These are phyloP conservation scores for Umbellularia californica DNA, from an alignment of 164 flowering plant genomes.

Conservation along the genomic window DNA sequence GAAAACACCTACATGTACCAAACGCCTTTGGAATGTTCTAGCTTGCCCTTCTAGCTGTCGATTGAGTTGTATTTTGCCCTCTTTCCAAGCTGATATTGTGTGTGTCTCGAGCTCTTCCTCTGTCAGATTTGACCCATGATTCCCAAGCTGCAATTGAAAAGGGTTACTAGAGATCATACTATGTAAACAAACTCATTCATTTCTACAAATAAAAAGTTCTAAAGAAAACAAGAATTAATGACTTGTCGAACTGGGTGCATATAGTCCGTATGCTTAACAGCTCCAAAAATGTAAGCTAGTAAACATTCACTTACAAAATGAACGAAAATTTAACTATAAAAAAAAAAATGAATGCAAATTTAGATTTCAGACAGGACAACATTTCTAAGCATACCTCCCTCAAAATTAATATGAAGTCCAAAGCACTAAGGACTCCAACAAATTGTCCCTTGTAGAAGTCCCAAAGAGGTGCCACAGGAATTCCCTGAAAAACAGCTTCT, in stretches of 20 bases:
- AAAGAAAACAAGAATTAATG: too few relatives aligned
- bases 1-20: constrained; percentile 59
- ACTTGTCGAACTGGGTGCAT: too few relatives aligned
- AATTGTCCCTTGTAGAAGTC: constrained; percentile 66
- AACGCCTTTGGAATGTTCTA: constrained; percentile 38
- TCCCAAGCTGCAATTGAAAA: constrained; percentile 65
- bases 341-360: too few relatives aligned
- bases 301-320: neutral
- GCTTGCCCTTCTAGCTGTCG: constrained; percentile 52
- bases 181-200: neutral
- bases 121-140: constrained; percentile 78
- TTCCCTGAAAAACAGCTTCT: constrained; percentile 58
- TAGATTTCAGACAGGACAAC: neutral
- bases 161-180: neutral
- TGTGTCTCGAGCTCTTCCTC: constrained; percentile 98
- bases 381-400: constrained; percentile 60
- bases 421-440: constrained; percentile 84
- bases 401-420: constrained; percentile 80
- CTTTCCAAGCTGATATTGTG: constrained; percentile 93
- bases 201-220: neutral
- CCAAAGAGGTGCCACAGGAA: constrained; percentile 88
- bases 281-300: neutral
- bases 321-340: neutral
- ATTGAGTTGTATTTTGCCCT: constrained; percentile 55
- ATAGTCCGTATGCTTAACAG: too few relatives aligned